A percentile compares a stretch with the other conserved stretches of the same genome.
Evolutionary conservation across 805 yeast species (phyloP).

Genomic region (Debaryomyces maramus): DNA sequence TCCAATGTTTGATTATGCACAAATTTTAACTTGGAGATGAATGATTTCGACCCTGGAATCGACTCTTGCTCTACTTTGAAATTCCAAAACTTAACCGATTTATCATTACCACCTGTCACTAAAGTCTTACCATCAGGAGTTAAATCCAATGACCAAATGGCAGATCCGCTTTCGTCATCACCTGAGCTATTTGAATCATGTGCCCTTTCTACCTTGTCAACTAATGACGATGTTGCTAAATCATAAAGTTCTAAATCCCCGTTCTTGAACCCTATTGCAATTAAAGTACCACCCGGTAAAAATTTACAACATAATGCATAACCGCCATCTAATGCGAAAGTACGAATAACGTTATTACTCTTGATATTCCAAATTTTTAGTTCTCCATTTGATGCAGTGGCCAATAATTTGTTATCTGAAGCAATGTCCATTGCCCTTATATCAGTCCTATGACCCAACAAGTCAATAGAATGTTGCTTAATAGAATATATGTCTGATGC

Average conservation of each 20-base stretch:
- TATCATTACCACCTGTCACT: constrained; percentile 94
- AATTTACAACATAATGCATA: constrained; percentile 79
- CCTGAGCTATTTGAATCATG: constrained; percentile 42
- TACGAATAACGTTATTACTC: constrained; percentile 74
- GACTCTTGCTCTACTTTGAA: constrained; percentile 63
- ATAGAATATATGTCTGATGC: constrained; percentile 43
- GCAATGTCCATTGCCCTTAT: constrained; percentile 81
- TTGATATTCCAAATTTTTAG: constrained; percentile 85
- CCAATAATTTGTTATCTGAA: constrained; percentile 74
- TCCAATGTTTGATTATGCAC: constrained; percentile 81
- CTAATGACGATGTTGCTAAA: constrained; percentile 73
- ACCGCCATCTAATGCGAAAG: constrained; percentile 72
- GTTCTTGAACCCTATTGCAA: constrained; percentile 83
- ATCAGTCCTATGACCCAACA: constrained; percentile 88
- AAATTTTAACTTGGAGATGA: constrained; percentile 56
- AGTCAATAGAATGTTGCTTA: constrained; percentile 61
- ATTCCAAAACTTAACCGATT: constrained; percentile 86
- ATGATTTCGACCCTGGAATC: constrained; percentile 66
- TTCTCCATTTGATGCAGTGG: constrained; percentile 88
- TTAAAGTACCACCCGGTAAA: constrained; percentile 87
- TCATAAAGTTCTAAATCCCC: constrained; percentile 87
- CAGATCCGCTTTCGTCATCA: constrained; percentile 47
- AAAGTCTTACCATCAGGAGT: constrained; percentile 81
- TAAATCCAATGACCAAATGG: constrained; percentile 89
- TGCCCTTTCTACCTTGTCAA: constrained; percentile 69